These are phyloP conservation scores for Pseudogymnoascus sp. DNA, from an alignment of 2,329 filamentous ascomycete genomes.

Conservation along the genomic window DNA sequence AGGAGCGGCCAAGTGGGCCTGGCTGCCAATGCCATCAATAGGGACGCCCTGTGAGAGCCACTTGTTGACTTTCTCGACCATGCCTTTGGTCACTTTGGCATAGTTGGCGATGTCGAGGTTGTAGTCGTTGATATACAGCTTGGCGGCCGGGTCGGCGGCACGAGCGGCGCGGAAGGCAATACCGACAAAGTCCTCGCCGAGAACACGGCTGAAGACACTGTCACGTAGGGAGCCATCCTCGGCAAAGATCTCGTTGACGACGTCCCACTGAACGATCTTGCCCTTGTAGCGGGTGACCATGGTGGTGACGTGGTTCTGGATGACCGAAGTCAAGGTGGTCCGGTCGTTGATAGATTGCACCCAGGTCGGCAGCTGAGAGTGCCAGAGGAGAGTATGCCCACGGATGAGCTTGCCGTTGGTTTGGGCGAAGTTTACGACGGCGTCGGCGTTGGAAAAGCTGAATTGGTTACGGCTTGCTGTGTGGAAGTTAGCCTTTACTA, in stretches of 20 bases:
- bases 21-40: slow-evolving; percentile 54
- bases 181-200: slow-evolving; percentile 62
- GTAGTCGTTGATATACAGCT: slow-evolving; percentile 71
- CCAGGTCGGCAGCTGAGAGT: slow-evolving; percentile 53
- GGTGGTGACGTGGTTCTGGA: slow-evolving; percentile 53
- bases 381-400: slow-evolving; percentile 62
- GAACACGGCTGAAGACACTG: slow-evolving; percentile 58
- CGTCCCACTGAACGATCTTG: slow-evolving; percentile 56
- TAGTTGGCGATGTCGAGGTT: slow-evolving; percentile 46
- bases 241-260: slow-evolving; percentile 58
- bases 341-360: slow-evolving; percentile 49
- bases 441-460: slow-evolving; percentile 49
- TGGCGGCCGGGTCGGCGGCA: slow-evolving; percentile 57
- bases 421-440: slow-evolving; percentile 51
- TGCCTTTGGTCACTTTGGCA: slow-evolving; percentile 46
- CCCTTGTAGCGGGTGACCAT: slow-evolving; percentile 54
- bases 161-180: slow-evolving; percentile 65
- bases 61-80: slow-evolving; percentile 53
- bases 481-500: neutral
- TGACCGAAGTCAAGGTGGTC: slow-evolving; percentile 45
- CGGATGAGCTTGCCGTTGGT: slow-evolving; percentile 52
- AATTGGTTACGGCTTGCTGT: slow-evolving; percentile 39
- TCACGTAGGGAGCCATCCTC: slow-evolving; percentile 40
- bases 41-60: slow-evolving; percentile 56
- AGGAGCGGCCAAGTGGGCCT: slow-evolving; percentile 48